These are phyloP conservation scores for Ambrosia artemisiifolia DNA, from an alignment of 129 eudicot genomes.

Conservation along the genomic window DNA sequence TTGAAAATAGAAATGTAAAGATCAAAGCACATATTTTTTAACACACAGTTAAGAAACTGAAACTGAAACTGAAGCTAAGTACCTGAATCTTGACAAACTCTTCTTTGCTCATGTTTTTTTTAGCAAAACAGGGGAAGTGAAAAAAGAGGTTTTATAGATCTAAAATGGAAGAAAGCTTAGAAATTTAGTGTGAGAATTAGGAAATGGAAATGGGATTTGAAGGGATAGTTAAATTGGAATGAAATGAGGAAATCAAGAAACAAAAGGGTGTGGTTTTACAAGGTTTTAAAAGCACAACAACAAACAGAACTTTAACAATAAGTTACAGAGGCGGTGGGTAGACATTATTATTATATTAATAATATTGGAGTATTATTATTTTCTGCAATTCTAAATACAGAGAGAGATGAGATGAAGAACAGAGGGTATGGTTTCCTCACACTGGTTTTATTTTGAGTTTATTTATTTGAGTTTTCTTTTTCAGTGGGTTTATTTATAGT, in stretches of 20 bases:
- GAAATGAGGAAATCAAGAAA: conserved; percentile 26
- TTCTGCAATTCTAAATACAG: conserved; percentile 22
- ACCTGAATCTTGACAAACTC: conserved; percentile 98
- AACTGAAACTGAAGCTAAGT: not conserved
- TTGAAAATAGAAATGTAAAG: conserved; percentile 20
- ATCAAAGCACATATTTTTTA: conserved; percentile 19
- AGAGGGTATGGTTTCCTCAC: not conserved
- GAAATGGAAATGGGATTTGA: conserved; percentile 1
- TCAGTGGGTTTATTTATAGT: conserved; percentile 27
- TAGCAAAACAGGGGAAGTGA: conserved; percentile 9
- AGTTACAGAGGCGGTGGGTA: conserved; percentile 53
- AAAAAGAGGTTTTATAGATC: conserved; percentile 27
- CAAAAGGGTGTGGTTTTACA: not conserved
- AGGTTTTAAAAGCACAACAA: not conserved
- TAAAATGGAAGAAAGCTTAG: conserved; percentile 2
- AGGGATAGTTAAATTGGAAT: conserved; percentile 15
- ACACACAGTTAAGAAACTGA: conserved; percentile 11
- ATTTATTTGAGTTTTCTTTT: conserved; percentile 38
- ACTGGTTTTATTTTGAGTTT: conserved; percentile 22
- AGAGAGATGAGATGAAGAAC: conserved; percentile 14
- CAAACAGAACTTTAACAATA: conserved; percentile 26
- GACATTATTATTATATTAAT: conserved; percentile 27
- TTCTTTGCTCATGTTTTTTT: conserved; percentile 83
- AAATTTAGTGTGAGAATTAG: conserved; percentile 20
- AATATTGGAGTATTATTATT: no score